A percentile compares a stretch with the other conserved stretches of the same genome.
These are phyloP conservation scores for Cryptococcus sp. DNA, from an alignment of 1,284 basidiomycete species.

Conservation along the genomic window DNA sequence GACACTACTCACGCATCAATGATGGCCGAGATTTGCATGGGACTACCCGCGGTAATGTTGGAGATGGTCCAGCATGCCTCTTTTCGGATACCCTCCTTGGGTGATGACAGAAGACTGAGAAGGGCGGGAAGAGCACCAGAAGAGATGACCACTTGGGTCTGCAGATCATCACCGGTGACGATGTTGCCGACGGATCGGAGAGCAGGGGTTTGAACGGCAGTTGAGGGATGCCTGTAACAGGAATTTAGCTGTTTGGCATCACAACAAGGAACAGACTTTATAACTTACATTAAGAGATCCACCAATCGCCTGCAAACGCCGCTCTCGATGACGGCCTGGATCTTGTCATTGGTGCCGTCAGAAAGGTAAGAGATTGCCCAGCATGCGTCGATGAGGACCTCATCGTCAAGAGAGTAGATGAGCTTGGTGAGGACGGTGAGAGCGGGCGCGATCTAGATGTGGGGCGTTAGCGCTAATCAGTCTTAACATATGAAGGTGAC, in stretches of 20 bases:
- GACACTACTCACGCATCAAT: conserved; percentile 57
- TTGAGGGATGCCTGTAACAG: conserved; percentile 72
- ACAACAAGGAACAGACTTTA: neutral
- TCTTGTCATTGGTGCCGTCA: conserved; percentile 99
- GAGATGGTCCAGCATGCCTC: conserved; percentile 99
- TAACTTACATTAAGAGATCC: conserved; percentile 78
- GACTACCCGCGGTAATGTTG: conserved; percentile 96
- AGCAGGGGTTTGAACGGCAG: conserved; percentile 98
- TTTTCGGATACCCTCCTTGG: conserved; percentile 86
- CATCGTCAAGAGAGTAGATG: conserved; percentile 98
- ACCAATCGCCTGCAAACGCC: conserved; percentile 97
- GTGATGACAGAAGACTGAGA: conserved; percentile 85
- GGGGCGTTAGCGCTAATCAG: neutral
- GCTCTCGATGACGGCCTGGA: conserved; percentile 98
- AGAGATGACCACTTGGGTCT: conserved; percentile 97
- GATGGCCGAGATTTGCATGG: conserved; percentile 88
- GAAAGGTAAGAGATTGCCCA: conserved; percentile 99
- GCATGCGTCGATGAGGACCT: conserved; percentile 99
- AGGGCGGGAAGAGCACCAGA: conserved; percentile 93
- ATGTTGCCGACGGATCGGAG: conserved; percentile 98
- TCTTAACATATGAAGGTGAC: conserved; percentile 14
- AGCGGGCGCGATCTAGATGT: conserved; percentile 89
- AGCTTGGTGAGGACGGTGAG: conserved; percentile 94
- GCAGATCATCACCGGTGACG: conserved; percentile 96
- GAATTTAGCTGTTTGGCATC: neutral